Evolutionary conservation across 148 eudicot species (phyloP), one percentile per base, ranked within the genome.

Genomic region (Camellia granthamiana): DNA sequence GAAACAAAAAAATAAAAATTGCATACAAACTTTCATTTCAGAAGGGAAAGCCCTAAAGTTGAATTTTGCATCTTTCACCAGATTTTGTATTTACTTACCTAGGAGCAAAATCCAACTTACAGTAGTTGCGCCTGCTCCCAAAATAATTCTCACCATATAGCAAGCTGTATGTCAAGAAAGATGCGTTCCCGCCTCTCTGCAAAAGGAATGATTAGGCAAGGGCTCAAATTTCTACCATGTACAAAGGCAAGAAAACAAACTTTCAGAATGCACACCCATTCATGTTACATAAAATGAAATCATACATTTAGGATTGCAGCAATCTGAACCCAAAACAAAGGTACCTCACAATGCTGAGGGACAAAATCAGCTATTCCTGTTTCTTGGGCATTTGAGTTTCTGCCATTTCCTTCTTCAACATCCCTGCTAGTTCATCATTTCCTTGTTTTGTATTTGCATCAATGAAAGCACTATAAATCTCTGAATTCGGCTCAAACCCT

Each of bases 371-470:
- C 21, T 72, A 47, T 13, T 72, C 59, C 59, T 5, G 59, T 77
- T 76, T 52, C 74, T 51, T 74, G n/a, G 12, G 41, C 77, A 68
- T 59, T 55, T 71, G 58, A 60, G 54, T 77, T 44, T 69, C 69
- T 55, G 83, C 71, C 92, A 90, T 87, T 80, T 94, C 97, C 77
- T 86, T 84, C 85, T 88, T 88, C 76, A 91, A 80, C 46, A 69
- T 69, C 16, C n/a, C 73, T 69, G 52, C 73, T 69, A 69, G 52
- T 44, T 69, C 73, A 69, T 18, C 30, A 58, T 90, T 87, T 59
- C 98, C 98, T 73, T 79, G 84, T 79, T 89, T 89, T 23, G 62
- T 69, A 60, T 91, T 88, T 44, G 93, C 92, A 80, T 89, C 88
- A 76, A 91, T 86, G 65, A 91, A 95, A 77, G 87, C 84, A 62